Base-by-base conservation (phyloP, 2,329 filamentous ascomycete genomes). In the Cladophialophora chaetospira region DNA sequence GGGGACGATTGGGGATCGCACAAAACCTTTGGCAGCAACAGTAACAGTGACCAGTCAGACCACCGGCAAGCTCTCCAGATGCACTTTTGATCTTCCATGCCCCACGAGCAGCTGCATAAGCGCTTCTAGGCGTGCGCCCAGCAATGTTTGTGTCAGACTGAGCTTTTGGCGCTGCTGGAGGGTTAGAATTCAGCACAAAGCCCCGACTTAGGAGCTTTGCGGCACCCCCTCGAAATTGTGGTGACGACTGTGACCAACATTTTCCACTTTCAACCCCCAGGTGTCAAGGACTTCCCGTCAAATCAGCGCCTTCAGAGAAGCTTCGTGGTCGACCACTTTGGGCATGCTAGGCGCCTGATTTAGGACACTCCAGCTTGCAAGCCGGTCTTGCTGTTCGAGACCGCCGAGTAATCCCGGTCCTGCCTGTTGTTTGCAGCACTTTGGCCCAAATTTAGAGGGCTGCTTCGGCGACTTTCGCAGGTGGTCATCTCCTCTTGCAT, bases 41-140 rank as follows among this genome's bases (percentile, higher is more conserved):
- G 21, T 23, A 54, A 29, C 13, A 46, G 19, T 28, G n/a, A 29
- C 26, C 40, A 56, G 54, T 60, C 58, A 60, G 58, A 57, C 58
- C 58, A 60, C 57, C 53, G 17, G 19, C 11, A 13, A 15, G 11
- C 13, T 33, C 23, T 28, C 42, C 23, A 44, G 23, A 19, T 44
- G 23, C 11, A 19, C 36, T 4, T 42, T 33, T 23, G 43, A 36
- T 44, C 43, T 51, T 21, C 50, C 25, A 17, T 44, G 53, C 49
- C 58, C 58, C 58, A 60, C 53, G 53, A 45, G 42, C 13, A 44
- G 26, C 31, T 60, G 58, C 58, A 60, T 58, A 61, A 61, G 59
- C 59, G 59, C 59, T 38, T 58, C 55, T 61, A 55, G 59, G 59
- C 51, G 48, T 25, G 26, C 31, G 31, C 31, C 35, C 28, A 40